A percentile compares a stretch with the other conserved stretches of the same genome.
Conservation (phyloP, 768 basidiomycete species). For the Amanita jacksonii region DNA sequence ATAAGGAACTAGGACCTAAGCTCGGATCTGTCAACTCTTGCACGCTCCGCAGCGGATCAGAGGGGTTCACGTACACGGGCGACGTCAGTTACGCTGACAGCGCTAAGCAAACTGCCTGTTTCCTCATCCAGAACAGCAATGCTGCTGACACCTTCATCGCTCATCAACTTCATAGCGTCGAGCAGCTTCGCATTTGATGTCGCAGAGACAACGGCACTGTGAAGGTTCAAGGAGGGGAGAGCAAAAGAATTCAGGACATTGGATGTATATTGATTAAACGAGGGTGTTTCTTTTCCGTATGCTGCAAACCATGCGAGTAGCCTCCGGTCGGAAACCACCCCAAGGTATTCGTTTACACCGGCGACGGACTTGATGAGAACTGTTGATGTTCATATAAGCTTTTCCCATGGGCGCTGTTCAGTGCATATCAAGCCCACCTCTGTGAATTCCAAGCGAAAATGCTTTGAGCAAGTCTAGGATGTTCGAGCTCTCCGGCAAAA, state of each 20-base stretch:
- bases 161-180: constrained; percentile 81
- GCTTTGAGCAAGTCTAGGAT: constrained; percentile 51
- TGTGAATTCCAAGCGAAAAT: constrained; percentile 64
- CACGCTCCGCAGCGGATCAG: background rate
- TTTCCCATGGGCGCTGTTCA: no score
- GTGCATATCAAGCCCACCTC: constrained; percentile 34
- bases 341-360: constrained; percentile 40
- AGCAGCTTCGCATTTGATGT: constrained; percentile 54
- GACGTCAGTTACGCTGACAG: constrained; percentile 76
- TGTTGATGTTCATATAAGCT: no score
- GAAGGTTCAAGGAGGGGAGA: constrained; percentile 58
- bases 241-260: constrained; percentile 47
- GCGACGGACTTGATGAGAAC: constrained; percentile 46
- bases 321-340: constrained; percentile 67
- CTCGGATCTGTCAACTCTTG: constrained; percentile 2
- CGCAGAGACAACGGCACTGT: constrained; percentile 52
- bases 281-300: constrained; percentile 38
- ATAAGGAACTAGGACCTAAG: constrained; percentile 67
- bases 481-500: constrained; percentile 52
- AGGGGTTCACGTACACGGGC: constrained; percentile 42
- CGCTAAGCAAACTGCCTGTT: constrained; percentile 52
- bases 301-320: constrained; percentile 62
- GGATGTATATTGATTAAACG: constrained; percentile 37
- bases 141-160: constrained; percentile 77
- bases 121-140: constrained; percentile 69